These are phyloP conservation scores for Panaeolus cyanescens DNA, from an alignment of 768 basidiomycete genomes.

Conservation along the genomic window DNA sequence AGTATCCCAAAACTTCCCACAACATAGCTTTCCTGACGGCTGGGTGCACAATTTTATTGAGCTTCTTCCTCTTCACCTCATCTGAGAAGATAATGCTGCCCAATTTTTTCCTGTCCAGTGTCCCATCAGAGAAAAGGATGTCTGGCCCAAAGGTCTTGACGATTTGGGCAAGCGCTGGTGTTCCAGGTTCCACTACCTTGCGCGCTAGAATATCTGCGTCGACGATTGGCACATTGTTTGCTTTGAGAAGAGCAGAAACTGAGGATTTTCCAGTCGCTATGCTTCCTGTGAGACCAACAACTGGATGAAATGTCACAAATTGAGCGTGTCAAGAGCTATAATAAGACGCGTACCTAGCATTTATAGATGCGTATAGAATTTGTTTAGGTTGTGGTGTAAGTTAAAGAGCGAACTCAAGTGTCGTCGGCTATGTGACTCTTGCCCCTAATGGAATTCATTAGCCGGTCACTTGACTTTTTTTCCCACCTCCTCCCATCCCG, in stretches of 20 bases:
- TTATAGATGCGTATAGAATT: not conserved
- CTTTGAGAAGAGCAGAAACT: slow-evolving; percentile 73
- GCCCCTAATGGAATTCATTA: not conserved
- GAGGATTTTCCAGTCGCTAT: slow-evolving; percentile 98
- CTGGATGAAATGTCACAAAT: slow-evolving; percentile 37
- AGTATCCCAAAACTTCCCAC: slow-evolving; percentile 63
- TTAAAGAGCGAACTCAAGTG: not conserved
- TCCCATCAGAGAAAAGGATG: slow-evolving; percentile 67
- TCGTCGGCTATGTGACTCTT: no score
- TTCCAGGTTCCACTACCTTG: slow-evolving; percentile 82
- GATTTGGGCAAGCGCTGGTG: slow-evolving; percentile 69
- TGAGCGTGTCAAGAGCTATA: not conserved
- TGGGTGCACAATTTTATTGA: slow-evolving; percentile 91
- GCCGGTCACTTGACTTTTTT: not conserved
- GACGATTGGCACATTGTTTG: slow-evolving; percentile 75
- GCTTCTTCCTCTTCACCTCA: slow-evolving; percentile 61
- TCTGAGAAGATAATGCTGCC: slow-evolving; percentile 87
- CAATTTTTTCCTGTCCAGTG: slow-evolving; percentile 80
- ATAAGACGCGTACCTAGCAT: not conserved
- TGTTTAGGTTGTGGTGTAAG: not conserved
- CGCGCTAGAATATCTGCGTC: slow-evolving; percentile 93
- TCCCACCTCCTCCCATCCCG: not conserved
- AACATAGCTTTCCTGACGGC: slow-evolving; percentile 83
- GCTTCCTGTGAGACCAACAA: slow-evolving; percentile 93
- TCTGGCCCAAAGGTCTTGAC: slow-evolving; percentile 68